Conservation (phyloP, 768 basidiomycete genomes). For the Guyanaporus albipodus region DNA sequence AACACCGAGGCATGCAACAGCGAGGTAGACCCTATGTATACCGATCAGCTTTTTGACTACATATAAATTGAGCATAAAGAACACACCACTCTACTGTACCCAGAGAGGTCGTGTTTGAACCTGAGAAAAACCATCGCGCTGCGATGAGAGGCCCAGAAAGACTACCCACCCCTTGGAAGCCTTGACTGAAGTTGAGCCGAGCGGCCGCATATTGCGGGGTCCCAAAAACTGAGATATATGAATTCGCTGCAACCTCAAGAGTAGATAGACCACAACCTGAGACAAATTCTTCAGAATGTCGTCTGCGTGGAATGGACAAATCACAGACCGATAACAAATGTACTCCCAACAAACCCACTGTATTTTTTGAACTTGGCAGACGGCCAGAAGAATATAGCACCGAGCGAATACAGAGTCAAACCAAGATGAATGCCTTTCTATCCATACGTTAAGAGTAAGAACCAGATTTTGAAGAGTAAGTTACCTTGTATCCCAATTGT, state of each 20-base stretch:
- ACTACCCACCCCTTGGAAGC: conserved; percentile 72
- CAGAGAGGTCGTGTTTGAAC: conserved; percentile 54
- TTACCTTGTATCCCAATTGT: conserved; percentile 63
- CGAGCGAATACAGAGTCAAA: conserved; percentile 53
- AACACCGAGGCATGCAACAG: conserved; percentile 59
- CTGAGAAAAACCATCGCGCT: conserved; percentile 69
- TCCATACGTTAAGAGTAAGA: neutral
- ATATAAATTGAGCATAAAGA: neutral
- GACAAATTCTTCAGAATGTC: neutral
- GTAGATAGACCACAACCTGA: conserved; percentile 62
- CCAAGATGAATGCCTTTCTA: conserved; percentile 63
- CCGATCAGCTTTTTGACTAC: neutral
- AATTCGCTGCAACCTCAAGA: conserved; percentile 73
- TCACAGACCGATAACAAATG: conserved; percentile 57
- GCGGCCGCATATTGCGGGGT: conserved; percentile 67
- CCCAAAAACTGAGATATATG: conserved; percentile 69
- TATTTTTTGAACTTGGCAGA: conserved; percentile 65
- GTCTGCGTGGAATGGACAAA: neutral
- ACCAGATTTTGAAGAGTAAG: neutral
- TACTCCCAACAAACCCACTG: conserved; percentile 71
- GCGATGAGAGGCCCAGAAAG: conserved; percentile 75
- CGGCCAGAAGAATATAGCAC: conserved; percentile 79
- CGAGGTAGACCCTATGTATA: conserved; percentile 53
- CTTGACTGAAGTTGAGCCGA: conserved; percentile 76
- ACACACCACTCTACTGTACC: conserved; percentile 64